phyloP scores from a whole-genome alignment of 2,329 filamentous ascomycete species.

The Stagonosporopsis tanaceti region DNA sequence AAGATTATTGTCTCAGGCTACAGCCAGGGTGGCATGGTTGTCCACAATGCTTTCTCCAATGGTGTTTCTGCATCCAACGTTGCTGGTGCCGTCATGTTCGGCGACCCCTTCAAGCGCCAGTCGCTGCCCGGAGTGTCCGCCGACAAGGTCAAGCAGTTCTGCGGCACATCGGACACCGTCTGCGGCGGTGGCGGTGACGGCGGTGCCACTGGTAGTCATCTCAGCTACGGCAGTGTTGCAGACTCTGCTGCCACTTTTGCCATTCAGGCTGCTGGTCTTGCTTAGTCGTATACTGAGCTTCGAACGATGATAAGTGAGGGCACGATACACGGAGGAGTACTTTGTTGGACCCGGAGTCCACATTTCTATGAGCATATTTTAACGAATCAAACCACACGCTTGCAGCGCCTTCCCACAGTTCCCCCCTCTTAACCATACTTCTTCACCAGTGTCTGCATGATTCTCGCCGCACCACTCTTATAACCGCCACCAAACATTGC shows the following conservation, averaged over 20 bases:
- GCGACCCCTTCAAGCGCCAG: constrained; percentile 42
- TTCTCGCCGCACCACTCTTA: constrained; percentile 75
- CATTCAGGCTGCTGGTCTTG: constrained; percentile 35
- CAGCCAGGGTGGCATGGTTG: constrained; percentile 45
- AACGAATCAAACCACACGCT: constrained; percentile 7
- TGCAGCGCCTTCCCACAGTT: constrained; percentile 5
- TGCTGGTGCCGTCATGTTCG: constrained; percentile 39
- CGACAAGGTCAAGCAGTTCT: constrained; percentile 40
- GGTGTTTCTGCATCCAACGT: constrained; percentile 35
- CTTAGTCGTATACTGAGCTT: not conserved
- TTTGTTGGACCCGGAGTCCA: constrained; percentile 2
- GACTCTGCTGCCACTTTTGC: constrained; percentile 39
- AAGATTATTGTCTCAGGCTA: constrained; percentile 46
- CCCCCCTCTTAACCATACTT: constrained; percentile 67
- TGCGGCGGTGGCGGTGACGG: constrained; percentile 38
- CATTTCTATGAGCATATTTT: constrained; percentile 15
- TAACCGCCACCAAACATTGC: constrained; percentile 86
- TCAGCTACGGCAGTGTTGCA: constrained; percentile 40
- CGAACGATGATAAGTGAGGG: not conserved
- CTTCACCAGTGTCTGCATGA: constrained; percentile 75
- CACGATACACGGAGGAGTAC: not conserved
- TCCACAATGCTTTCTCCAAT: constrained; percentile 41
- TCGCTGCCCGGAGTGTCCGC: constrained; percentile 28
- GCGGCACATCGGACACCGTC: constrained; percentile 34
- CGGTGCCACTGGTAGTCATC: constrained; percentile 37